Percentiles rank a stretch among this genome's conserved stretches.
These are phyloP conservation scores for Sungouiozyma ichnusensis DNA, from an alignment of 805 yeast species.

Conservation along the genomic window DNA sequence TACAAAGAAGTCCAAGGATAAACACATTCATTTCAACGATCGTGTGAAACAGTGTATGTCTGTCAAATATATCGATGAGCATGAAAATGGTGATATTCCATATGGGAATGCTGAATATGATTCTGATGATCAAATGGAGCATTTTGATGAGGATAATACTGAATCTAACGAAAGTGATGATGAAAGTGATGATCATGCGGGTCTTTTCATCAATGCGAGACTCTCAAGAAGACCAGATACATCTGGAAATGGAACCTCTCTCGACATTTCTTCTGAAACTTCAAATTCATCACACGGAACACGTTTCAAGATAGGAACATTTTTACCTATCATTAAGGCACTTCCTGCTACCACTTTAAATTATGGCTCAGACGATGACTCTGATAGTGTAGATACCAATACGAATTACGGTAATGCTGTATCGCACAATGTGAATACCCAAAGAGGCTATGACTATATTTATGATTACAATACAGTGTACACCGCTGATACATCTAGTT, in stretches of 20 bases:
- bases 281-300: slow-evolving; percentile 10
- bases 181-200: slow-evolving; percentile 27
- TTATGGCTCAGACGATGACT: slow-evolving; percentile 56
- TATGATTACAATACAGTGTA: slow-evolving; percentile 76
- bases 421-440: slow-evolving; percentile 63
- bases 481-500: slow-evolving; percentile 36
- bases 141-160: slow-evolving; percentile 6
- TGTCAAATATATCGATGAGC: slow-evolving; percentile 28
- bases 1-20: slow-evolving; percentile 9
- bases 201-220: slow-evolving; percentile 26
- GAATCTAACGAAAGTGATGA: slow-evolving; percentile 17
- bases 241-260: slow-evolving; percentile 16
- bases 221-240: slow-evolving; percentile 22
- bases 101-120: slow-evolving; percentile 1
- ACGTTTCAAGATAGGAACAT: not conserved
- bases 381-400: slow-evolving; percentile 29
- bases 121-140: slow-evolving; percentile 11
- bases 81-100: slow-evolving; percentile 28
- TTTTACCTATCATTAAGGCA: slow-evolving; percentile 54
- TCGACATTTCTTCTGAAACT: slow-evolving; percentile 19
- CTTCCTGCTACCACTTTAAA: slow-evolving; percentile 83
- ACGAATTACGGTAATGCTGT: slow-evolving; percentile 38
- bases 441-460: slow-evolving; percentile 65
- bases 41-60: slow-evolving; percentile 93
- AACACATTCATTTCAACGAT: slow-evolving; percentile 88